Base-by-base conservation (phyloP, 2,329 filamentous ascomycete genomes). In the Cladosporium sp. region DNA sequence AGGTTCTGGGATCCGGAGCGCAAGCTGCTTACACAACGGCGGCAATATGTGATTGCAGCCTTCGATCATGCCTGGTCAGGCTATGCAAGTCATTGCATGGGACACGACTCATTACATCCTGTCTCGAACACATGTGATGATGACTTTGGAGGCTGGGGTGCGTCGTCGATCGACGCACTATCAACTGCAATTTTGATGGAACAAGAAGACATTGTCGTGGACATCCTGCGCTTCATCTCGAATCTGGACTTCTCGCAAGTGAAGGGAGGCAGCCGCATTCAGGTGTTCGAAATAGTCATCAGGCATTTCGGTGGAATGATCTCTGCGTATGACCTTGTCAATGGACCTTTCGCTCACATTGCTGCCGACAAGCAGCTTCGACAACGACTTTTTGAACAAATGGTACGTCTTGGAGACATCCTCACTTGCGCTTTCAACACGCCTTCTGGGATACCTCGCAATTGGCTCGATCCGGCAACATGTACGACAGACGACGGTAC, bases 31-130 rank as follows among this genome's bases (percentile, higher is more conserved):
- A 36, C 15, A 19, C 9, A 52, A 9, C n/a, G 35, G 9, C 35
- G 24, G 15, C 10, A 39, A 20, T 1, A 32, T 32, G 24, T 47
- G 17, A 25, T 4, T 1, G 15, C 13, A 20, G 64, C 64, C 9
- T 73, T 71, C 37, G 60, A 65, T 20, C 67, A 70, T 55, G 67
- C 71, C 17, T 73, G 69, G 70, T 55, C 68, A 56, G 70, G 71
- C 9, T 73, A 72, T 57, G 65, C 64, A 12, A 64, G 59, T 15
- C 62, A 71, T 47, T 70, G 69, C 32, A 70, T 71, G 42, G 66
- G 70, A 3, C 62, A 69, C 45, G 71, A 73, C 53, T 65, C 67
- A 10, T 59, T 71, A 3, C 64, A 64, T 34, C 66, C 62, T 9
- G 66, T 68, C 9, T 64, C 40, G 44, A 67, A 67, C 24, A 62